Evolutionary conservation across 179 eudicot genomes (phyloP).

Genomic region (Corrigiola litoralis): DNA sequence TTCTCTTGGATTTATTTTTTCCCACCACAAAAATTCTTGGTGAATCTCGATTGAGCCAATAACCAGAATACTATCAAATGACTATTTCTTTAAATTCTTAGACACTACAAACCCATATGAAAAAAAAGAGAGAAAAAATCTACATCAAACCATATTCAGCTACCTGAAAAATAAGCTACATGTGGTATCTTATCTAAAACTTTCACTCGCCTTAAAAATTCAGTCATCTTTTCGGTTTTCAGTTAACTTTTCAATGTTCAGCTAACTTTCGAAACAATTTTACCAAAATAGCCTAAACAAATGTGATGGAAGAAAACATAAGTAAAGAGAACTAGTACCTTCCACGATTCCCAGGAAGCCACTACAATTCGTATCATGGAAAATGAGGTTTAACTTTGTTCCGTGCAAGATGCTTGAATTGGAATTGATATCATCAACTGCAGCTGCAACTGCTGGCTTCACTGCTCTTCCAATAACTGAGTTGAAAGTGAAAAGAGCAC

Average conservation of each 20-base stretch:
- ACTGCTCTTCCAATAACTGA: slow-evolving; percentile 69
- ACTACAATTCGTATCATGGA: slow-evolving; percentile 76
- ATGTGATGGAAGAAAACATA: neutral
- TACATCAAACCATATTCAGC: no score
- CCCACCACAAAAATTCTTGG: no score
- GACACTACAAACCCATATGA: no score
- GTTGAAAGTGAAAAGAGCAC: slow-evolving; percentile 64
- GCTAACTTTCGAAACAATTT: neutral
- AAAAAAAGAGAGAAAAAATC: no score
- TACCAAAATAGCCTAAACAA: neutral
- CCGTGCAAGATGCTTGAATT: slow-evolving; percentile 47
- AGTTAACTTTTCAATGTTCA: neutral
- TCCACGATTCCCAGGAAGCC: slow-evolving; percentile 74
- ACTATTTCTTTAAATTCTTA: no score
- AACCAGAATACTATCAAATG: no score
- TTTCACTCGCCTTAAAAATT: no score
- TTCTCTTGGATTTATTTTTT: no score
- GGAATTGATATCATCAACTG: slow-evolving; percentile 70
- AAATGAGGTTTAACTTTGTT: slow-evolving; percentile 42
- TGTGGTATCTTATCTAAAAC: no score
- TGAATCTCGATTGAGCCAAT: no score
- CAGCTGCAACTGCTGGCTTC: slow-evolving; percentile 64
- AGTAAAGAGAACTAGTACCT: slow-evolving; percentile 35
- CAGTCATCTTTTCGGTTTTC: no score
- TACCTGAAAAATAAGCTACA: no score